Evolutionary conservation across 305 asterid genomes (phyloP), one percentile per base, ranked within the genome.

Genomic region (Ajuga reptans): DNA sequence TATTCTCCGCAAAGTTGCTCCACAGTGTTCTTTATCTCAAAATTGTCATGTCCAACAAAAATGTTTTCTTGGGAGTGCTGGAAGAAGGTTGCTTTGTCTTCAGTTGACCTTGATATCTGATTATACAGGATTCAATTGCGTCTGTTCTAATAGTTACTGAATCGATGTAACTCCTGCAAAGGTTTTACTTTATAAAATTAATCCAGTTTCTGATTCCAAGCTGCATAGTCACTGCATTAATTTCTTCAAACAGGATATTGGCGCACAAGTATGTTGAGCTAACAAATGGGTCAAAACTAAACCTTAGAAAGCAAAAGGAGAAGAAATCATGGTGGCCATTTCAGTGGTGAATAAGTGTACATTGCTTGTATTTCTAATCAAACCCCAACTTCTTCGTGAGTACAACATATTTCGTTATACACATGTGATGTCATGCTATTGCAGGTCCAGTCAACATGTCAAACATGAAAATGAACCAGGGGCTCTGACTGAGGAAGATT

Each of bases 261-360:
- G 98, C 97, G 67, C 98, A 92, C 84, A 92, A 92, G 80, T 82
- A 90, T 81, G 98, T 92, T 69, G 84, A 86, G 78, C 91, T 89
- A 77, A 87, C 97, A n/a, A 73, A 63, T 14, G 91, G 81, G 64
- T 83, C 95, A 16, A 92, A 83, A 65, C 74, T 77, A 39, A 68
- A 80, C 80, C 76, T 71, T 34, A 87, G 71, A 74, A 83, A 80
- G 72, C 88, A 88, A 73, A 83, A 82, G 24, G 62, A 89, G 17
- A 87, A 83, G 63, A 92, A 79, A 68, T 82, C 98, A 41, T 92
- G 98, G 98, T 92, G 96, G 96, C 67, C 93, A 49, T 87, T 92
- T 80, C 97, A 97, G 82, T 78, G 98, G 98, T 90, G 76, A 82
- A 41, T 64, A 8, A 27, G 69, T 69, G 39, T 72, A 21, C 27